phyloP scores from a whole-genome alignment of 495 filamentous ascomycete genomes.

The Sordaria brevicollis region DNA sequence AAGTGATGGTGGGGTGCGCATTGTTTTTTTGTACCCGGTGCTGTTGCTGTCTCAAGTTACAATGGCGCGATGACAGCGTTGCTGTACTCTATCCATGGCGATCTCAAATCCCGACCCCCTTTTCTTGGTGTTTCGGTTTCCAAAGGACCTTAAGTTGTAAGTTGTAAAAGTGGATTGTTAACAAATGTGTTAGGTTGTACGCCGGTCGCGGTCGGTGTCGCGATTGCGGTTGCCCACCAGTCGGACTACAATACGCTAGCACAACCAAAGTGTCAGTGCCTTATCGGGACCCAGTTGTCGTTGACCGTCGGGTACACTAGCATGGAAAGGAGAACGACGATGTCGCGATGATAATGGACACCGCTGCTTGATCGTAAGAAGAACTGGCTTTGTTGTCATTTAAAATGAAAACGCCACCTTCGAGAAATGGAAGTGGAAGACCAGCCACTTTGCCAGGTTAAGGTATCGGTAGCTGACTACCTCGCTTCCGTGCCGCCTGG shows the following conservation, averaged over 20 bases:
- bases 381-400: background rate
- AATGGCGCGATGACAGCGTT: background rate
- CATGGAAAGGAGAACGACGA: background rate
- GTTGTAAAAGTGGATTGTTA: background rate
- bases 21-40: conserved; percentile 11
- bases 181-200: background rate
- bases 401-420: background rate
- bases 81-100: conserved; percentile 16
- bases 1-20: conserved; percentile 11
- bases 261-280: background rate
- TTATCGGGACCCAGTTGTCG: background rate
- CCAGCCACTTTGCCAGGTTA: background rate
- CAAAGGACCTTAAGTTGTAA: background rate
- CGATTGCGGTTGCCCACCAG: background rate
- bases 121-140: conserved; percentile 1
- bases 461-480: background rate
- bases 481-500: background rate
- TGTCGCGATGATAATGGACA: background rate
- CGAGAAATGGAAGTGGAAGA: background rate
- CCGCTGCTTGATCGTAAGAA: background rate
- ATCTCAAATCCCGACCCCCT: background rate
- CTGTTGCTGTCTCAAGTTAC: conserved; percentile 2
- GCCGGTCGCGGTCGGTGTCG: background rate
- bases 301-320: background rate
- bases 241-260: background rate